Evolutionary conservation across 495 filamentous ascomycete genomes (phyloP).

Genomic region (Tuber borchii): DNA sequence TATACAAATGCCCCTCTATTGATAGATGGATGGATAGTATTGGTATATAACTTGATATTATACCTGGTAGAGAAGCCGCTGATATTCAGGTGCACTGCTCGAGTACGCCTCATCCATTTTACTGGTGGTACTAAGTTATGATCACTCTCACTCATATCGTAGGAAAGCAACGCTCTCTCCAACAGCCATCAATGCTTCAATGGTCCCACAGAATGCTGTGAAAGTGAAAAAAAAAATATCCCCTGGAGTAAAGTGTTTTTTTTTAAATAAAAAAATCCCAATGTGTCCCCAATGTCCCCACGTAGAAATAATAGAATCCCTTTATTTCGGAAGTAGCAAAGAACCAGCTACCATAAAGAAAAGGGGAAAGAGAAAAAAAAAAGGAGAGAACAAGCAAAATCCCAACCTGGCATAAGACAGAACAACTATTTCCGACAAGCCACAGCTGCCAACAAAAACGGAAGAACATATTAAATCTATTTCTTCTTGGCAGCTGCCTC

Average conservation of each 20-base stretch:
- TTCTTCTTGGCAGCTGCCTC: slow-evolving; percentile 80
- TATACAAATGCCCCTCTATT: neutral
- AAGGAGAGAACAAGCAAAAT: neutral
- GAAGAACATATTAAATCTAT: slow-evolving; percentile 53
- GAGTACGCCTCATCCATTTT: neutral
- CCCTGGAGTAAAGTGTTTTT: neutral
- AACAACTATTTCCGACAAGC: neutral
- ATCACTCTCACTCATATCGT: neutral
- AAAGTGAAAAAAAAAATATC: neutral
- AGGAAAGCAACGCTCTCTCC: neutral
- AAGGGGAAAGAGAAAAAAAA: neutral
- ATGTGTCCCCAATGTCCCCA: neutral
- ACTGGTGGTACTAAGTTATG: neutral
- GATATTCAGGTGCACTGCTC: neutral
- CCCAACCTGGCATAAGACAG: neutral
- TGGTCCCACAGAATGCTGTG: neutral
- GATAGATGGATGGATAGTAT: neutral
- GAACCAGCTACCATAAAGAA: neutral
- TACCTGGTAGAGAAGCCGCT: neutral
- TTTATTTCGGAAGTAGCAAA: neutral
- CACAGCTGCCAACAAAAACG: neutral
- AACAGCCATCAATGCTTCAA: neutral
- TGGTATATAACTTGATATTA: neutral
- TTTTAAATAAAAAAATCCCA: neutral
- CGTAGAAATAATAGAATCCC: neutral